Evolutionary conservation across 176 grass and related monocot species (phyloP).

Genomic region (Oryza longistaminata): DNA sequence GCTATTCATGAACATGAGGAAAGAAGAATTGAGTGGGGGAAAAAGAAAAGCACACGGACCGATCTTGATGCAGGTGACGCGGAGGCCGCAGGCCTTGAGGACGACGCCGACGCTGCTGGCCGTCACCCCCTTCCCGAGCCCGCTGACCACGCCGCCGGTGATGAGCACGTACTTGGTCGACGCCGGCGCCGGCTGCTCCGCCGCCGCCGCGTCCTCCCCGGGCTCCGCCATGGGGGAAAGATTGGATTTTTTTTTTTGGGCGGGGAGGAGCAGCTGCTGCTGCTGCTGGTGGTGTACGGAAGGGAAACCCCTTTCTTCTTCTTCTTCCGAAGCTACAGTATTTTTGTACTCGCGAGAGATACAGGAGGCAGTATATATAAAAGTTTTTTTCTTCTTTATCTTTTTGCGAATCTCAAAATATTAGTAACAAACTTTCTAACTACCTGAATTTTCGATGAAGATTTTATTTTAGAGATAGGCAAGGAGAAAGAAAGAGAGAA

Average conservation of each 20-base stretch:
- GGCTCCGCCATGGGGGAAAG: background rate
- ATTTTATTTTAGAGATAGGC: too few relatives aligned
- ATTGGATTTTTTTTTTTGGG: background rate
- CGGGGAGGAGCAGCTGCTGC: background rate
- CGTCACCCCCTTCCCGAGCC: conserved; percentile 94
- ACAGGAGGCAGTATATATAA: too few relatives aligned
- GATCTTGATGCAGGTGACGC: conserved; percentile 97
- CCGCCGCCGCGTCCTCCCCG: background rate
- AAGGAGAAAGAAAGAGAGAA: too few relatives aligned
- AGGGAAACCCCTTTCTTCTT: too few relatives aligned
- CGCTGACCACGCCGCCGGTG: conserved; percentile 90
- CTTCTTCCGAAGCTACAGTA: too few relatives aligned
- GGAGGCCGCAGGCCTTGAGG: conserved; percentile 85
- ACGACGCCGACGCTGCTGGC: conserved; percentile 93
- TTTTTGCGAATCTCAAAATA: too few relatives aligned
- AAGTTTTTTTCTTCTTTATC: too few relatives aligned
- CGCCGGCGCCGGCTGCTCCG: background rate
- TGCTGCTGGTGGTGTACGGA: background rate
- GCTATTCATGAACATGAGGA: too few relatives aligned
- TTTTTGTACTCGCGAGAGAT: too few relatives aligned
- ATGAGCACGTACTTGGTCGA: conserved; percentile 92
- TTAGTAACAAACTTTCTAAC: too few relatives aligned
- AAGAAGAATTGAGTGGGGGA: too few relatives aligned
- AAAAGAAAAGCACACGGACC: conserved; percentile 38
- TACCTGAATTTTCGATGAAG: too few relatives aligned